Percentiles rank a stretch among this genome's conserved stretches.
These are phyloP conservation scores for Acmispon strigosus DNA, from an alignment of 306 rosid genomes.

Conservation along the genomic window DNA sequence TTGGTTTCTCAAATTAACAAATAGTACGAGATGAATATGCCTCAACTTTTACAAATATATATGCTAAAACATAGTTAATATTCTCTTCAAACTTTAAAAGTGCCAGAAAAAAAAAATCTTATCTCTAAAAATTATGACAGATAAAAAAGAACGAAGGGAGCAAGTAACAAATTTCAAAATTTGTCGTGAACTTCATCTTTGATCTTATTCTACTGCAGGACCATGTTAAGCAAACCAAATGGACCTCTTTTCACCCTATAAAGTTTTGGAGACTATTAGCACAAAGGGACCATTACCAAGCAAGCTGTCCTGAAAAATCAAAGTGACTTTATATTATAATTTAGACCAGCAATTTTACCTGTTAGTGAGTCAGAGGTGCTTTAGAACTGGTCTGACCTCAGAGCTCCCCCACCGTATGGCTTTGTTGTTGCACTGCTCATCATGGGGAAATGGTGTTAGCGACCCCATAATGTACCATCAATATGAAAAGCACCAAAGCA, in stretches of 20 bases:
- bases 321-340: background rate
- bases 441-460: background rate
- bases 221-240: no score
- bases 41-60: no score
- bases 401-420: slow-evolving; percentile 16
- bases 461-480: slow-evolving; percentile 16
- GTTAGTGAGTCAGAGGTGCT: background rate
- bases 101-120: no score
- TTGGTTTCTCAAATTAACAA: no score
- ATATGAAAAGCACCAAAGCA: background rate
- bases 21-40: no score
- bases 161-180: no score
- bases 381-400: slow-evolving; percentile 1
- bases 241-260: background rate
- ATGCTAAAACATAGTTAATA: no score
- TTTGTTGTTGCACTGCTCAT: background rate
- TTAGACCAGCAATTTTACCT: background rate
- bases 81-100: no score
- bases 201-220: no score
- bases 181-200: no score
- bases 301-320: slow-evolving; percentile 9
- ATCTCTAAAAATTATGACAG: no score
- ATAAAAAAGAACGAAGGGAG: no score
- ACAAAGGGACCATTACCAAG: background rate
- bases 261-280: background rate